phyloP scores from a whole-genome alignment of 2,329 filamentous ascomycete species.

The Paraphaeosphaeria minitans region DNA sequence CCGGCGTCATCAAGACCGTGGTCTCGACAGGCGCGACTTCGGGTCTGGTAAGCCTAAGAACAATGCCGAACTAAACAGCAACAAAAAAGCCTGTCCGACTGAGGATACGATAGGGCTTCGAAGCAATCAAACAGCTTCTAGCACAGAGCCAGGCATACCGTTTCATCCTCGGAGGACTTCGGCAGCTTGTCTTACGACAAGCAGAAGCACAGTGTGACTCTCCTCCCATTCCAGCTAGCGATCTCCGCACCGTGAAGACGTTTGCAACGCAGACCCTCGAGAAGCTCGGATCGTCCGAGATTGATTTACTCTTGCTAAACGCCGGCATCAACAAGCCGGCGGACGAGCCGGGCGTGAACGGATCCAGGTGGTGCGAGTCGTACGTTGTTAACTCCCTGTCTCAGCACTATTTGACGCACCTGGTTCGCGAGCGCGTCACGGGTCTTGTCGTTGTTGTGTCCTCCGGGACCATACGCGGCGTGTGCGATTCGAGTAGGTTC shows the following conservation, averaged over 20 bases:
- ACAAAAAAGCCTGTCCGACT: not conserved
- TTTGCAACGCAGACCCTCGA: not conserved
- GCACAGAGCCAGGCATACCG: not conserved
- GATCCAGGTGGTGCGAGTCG: not conserved
- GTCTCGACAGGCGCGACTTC: not conserved
- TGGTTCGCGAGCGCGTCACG: not conserved
- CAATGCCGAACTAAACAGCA: not conserved
- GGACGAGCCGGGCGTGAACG: not conserved
- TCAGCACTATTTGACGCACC: not conserved
- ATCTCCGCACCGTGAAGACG: not conserved
- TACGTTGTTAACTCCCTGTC: not conserved
- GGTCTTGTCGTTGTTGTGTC: not conserved
- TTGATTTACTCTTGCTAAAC: not conserved
- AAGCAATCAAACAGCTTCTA: not conserved
- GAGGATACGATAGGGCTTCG: not conserved
- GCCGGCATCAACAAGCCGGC: not conserved
- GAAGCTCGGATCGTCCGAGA: not conserved
- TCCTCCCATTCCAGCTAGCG: not conserved
- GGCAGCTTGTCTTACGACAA: not conserved
- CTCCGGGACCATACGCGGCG: not conserved
- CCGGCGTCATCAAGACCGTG: not conserved
- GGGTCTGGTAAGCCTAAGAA: not conserved
- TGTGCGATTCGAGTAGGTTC: not conserved
- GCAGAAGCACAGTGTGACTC: not conserved
- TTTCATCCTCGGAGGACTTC: not conserved